These are phyloP conservation scores for Spergularia marina DNA, from an alignment of 148 eudicot species.

Conservation along the genomic window DNA sequence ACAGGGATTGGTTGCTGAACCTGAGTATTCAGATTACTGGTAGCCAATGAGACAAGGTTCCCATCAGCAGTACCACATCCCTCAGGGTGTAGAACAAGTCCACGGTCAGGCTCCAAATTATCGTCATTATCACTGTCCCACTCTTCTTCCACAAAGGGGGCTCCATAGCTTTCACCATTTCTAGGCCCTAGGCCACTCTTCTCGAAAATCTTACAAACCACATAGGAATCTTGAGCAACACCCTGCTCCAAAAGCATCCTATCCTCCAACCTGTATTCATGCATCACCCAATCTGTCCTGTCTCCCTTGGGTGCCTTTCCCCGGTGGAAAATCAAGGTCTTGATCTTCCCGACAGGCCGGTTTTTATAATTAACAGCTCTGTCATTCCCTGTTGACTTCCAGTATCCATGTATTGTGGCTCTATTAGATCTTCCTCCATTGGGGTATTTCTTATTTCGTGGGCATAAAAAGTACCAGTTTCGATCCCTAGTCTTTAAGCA, in stretches of 20 bases:
- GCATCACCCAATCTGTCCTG: conserved; percentile 85
- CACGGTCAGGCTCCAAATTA: conserved; percentile 8
- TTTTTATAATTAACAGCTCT: conserved; percentile 35
- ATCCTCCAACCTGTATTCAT: conserved; percentile 60
- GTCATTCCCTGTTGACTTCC: conserved; percentile 88
- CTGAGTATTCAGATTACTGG: background rate
- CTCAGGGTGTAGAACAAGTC: background rate
- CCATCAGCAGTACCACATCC: background rate
- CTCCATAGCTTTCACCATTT: conserved; percentile 72
- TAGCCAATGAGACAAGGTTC: background rate
- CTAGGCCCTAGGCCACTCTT: conserved; percentile 74
- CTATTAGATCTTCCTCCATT: conserved; percentile 55
- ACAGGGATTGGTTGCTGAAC: background rate
- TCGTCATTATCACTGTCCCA: conserved; percentile 48
- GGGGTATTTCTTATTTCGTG: conserved; percentile 51
- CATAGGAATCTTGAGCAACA: conserved; percentile 50
- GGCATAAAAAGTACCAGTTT: conserved; percentile 83
- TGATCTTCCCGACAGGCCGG: conserved; percentile 55
- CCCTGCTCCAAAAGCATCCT: conserved; percentile 37
- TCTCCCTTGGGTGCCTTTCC: conserved; percentile 64
- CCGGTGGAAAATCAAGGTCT: conserved; percentile 65
- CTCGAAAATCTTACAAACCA: conserved; percentile 60
- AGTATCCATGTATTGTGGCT: conserved; percentile 55
- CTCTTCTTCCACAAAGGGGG: conserved; percentile 68
- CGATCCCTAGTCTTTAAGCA: conserved; percentile 44